These are phyloP conservation scores for Phytopythium sindhum DNA, from an alignment of 352 stramenopile genomes.

Conservation along the genomic window DNA sequence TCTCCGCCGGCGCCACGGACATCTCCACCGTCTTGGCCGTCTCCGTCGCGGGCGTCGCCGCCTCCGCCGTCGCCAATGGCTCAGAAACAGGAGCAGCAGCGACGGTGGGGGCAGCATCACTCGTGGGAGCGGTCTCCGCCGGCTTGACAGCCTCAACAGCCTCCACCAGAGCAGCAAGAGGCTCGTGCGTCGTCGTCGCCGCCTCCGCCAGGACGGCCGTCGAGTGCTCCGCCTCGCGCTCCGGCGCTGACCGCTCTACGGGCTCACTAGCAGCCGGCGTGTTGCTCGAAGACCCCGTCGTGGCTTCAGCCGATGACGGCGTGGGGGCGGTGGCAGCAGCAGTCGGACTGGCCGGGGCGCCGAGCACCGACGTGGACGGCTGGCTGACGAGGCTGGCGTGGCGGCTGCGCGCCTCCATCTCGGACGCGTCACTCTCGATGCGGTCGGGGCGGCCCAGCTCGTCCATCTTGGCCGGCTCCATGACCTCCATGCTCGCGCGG, in stretches of 20 bases:
- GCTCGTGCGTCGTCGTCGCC: slow-evolving; percentile 14
- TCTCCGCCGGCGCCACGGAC: slow-evolving; percentile 4
- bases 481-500: slow-evolving; percentile 37
- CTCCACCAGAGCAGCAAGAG: slow-evolving; percentile 11
- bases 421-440: slow-evolving; percentile 45
- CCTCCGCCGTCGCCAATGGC: slow-evolving; percentile 1
- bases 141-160: slow-evolving; percentile 3
- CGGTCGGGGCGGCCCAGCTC: slow-evolving; percentile 34
- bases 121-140: slow-evolving; percentile 7
- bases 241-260: slow-evolving; percentile 1
- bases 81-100: slow-evolving; percentile 8
- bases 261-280: not conserved
- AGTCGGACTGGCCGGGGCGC: not conserved
- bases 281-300: not conserved
- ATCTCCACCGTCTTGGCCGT: not conserved
- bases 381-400: slow-evolving; percentile 8
- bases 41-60: slow-evolving; percentile 11
- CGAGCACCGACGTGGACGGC: slow-evolving; percentile 2
- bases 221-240: slow-evolving; percentile 9
- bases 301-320: not conserved
- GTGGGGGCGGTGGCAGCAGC: not conserved
- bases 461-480: slow-evolving; percentile 43
- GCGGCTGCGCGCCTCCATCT: slow-evolving; percentile 44
- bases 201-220: slow-evolving; percentile 22
- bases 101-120: slow-evolving; percentile 3